phyloP scores from a whole-genome alignment of 352 stramenopile genomes.

The Phytophthora kernoviae region DNA sequence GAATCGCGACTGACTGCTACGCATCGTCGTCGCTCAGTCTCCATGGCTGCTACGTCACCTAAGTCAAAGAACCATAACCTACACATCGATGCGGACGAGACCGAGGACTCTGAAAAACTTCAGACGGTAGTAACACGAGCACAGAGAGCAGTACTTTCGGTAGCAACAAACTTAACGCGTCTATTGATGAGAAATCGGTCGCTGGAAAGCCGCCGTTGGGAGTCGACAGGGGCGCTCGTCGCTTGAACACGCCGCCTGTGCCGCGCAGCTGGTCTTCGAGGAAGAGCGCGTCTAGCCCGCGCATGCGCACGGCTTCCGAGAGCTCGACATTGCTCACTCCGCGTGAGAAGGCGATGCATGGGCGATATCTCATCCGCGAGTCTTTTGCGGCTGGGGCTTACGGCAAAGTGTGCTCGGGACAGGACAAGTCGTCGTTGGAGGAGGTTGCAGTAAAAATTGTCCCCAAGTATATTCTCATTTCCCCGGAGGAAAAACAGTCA shows the following conservation, averaged over 20 bases:
- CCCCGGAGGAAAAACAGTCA: constrained; percentile 70
- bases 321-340: constrained; percentile 46
- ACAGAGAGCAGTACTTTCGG: constrained; percentile 27
- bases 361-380: constrained; percentile 74
- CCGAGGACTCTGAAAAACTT: constrained; percentile 1
- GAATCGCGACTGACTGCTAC: constrained; percentile 50
- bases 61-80: constrained; percentile 27
- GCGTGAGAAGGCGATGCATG: constrained; percentile 69
- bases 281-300: constrained; percentile 13
- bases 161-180: constrained; percentile 10
- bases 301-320: constrained; percentile 37
- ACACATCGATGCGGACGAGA: constrained; percentile 14
- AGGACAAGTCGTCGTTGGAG: constrained; percentile 55
- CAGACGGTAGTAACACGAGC: constrained; percentile 21
- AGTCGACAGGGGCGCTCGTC: constrained; percentile 6
- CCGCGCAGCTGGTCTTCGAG: constrained; percentile 15
- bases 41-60: constrained; percentile 10
- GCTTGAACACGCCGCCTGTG: not conserved
- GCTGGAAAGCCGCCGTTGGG: constrained; percentile 13
- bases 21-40: constrained; percentile 35
- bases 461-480: constrained; percentile 74
- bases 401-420: constrained; percentile 61
- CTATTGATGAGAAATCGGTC: constrained; percentile 15
- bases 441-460: constrained; percentile 80
- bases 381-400: constrained; percentile 76